Base-by-base conservation (phyloP, 2,329 filamentous ascomycete genomes). In the Aureobasidium melanogenum region DNA sequence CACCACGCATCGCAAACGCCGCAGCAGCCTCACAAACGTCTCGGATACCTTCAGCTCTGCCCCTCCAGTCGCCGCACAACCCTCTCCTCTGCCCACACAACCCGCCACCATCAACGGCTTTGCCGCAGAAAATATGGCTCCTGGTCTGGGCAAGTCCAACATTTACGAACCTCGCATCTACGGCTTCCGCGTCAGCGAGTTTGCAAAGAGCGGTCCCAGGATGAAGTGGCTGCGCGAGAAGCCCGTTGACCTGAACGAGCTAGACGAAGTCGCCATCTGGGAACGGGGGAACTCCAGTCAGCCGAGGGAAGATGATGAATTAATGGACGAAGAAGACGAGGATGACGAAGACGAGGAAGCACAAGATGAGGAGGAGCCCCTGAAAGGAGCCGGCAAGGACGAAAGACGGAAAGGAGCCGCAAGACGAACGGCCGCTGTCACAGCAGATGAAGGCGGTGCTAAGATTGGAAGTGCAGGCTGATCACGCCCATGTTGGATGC, bases 81-180 rank as follows among this genome's bases (percentile, higher is more conserved):
- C 46, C 5, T 26, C 60, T 9, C 51, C 57, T 52, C 36, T 72
- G 6, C 72, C 75, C 5, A 75, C 78, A 19, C 81, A 83, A 66
- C 81, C 82, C 2, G 64, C 75, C 15, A 73, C 74, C 63, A 85
- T 97, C 69, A 97, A 99, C 73, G 94, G 94, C 69, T 86, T 97
- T 69, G 87, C 89, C 65, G 84, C 88, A 5, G 83, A 86, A 68
- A 99, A 97, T 73, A 88, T 97, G 66, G 92, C 88, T 1, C 92
- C 94, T 0, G 91, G 91, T 1, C 81, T 99, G 2, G 94, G 94
- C 12, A 79, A 79, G 52, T 85, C 85, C 63, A 91, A 86, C 73
- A 90, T 97, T 69, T 97, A 97, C 76, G 91, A 97, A 72, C 91
- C 94, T 63, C 88, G 87, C 67, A 97, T 99, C 72, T 99, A 97